A percentile compares a stretch with the other conserved stretches of the same genome.
phyloP scores from a whole-genome alignment of 1,284 basidiomycete genomes.

The Fomitopsis betulina region DNA sequence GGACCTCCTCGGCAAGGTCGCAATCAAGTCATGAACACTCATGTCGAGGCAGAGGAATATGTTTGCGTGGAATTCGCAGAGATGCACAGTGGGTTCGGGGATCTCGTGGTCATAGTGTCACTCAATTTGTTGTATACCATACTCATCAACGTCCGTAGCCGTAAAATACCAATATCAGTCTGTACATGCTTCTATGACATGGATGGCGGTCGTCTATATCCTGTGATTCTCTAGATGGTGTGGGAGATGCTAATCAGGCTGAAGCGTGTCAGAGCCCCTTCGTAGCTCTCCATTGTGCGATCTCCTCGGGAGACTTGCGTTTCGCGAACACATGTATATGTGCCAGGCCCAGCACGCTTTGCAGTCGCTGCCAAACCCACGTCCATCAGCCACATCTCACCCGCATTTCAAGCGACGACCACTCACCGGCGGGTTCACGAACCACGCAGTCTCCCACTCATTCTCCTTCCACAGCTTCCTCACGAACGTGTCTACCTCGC shows the following conservation, averaged over 20 bases:
- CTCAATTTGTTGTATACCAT: constrained; percentile 16
- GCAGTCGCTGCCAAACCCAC: constrained; percentile 49
- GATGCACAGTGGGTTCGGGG: constrained; percentile 4
- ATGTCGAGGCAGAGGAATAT: neutral
- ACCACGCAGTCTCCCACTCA: constrained; percentile 83
- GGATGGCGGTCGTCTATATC: neutral
- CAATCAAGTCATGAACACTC: constrained; percentile 28
- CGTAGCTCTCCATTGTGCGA: constrained; percentile 5
- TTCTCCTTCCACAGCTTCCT: constrained; percentile 56
- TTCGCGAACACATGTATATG: constrained; percentile 80
- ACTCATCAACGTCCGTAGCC: constrained; percentile 3
- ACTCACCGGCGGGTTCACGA: constrained; percentile 77
- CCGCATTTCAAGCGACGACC: neutral
- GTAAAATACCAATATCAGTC: neutral
- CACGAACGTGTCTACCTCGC: constrained; percentile 60
- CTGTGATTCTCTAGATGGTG: neutral
- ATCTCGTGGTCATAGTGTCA: neutral
- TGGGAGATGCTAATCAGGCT: neutral
- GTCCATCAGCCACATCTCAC: neutral
- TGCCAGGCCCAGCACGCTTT: constrained; percentile 73
- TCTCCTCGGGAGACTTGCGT: constrained; percentile 36
- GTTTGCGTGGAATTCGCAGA: constrained; percentile 1
- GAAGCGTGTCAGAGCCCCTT: neutral
- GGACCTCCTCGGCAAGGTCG: constrained; percentile 55
- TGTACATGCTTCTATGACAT: neutral